Base-by-base conservation (phyloP, 257 asterid species). In the Solanum etuberosum region DNA sequence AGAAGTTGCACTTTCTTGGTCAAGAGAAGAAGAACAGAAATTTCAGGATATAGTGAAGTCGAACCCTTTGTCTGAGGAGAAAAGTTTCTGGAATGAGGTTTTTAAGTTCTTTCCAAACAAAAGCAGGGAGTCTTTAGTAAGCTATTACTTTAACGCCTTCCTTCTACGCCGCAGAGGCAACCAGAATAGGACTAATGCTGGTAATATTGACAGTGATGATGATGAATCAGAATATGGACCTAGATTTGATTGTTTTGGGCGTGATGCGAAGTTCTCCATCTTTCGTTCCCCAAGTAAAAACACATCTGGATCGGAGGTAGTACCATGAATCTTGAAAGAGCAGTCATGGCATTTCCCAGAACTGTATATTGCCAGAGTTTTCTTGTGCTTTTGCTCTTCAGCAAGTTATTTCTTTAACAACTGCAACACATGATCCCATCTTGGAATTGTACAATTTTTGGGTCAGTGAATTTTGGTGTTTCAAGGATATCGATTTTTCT, bases 281-380 rank as follows among this genome's bases (percentile, higher is more conserved):
- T 92, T 95, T 88, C 78, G 93, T 89, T 95, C 99, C 25, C 95
- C 98, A 5, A 94, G 91, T 91, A 94, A 94, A 81, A 88, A 59
- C 92, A 43, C 84, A 80, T 43, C 31, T 20, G 25, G 89, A 74
- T 86, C 67, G 74, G 84, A 74, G 88, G 89, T 93, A 89, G 90
- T 34, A 67, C 84, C 18, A 65, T 51, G 74, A 37, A 68, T 89
- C 34, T 20, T 86, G 81, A 67, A 54, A 54, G 34, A 40, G 32
- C 31, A 42, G 54, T 76, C 83, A 8, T 14, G 68, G 38, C 37
- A 81, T 81, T 35, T 31, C 25, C 37, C 29, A 85, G 77, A 71
- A 86, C 21, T 89, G 94, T 93, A 91, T 87, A 93, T 91, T 76
- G 89, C 91, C 32, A 67, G 86, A 83, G 88, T 67, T 88, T 84